Evolutionary conservation across 805 yeast species (phyloP).

Genomic region (Yamadazyma insecticola): DNA sequence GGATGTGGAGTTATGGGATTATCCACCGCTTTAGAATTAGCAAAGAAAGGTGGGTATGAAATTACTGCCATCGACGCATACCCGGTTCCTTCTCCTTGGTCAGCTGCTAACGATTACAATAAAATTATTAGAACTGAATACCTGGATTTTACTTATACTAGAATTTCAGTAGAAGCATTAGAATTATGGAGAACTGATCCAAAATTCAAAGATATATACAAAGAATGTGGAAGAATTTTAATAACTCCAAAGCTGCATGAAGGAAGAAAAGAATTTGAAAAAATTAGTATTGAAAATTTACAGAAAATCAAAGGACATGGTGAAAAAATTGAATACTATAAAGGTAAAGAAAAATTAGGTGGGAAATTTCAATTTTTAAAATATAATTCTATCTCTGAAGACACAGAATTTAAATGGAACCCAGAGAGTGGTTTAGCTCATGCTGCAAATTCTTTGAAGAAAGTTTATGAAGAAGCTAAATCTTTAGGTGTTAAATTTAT

Average conservation of each 20-base stretch:
- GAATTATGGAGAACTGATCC: conserved; percentile 33
- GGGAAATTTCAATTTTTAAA: conserved; percentile 14
- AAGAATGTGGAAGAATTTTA: conserved; percentile 40
- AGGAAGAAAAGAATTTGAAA: conserved; percentile 37
- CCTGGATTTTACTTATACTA: conserved; percentile 36
- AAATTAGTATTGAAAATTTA: conserved; percentile 30
- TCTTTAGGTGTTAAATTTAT: conserved; percentile 10
- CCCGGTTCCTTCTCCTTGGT: conserved; percentile 40
- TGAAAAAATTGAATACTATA: conserved; percentile 19
- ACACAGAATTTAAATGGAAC: conserved; percentile 19
- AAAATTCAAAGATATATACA: conserved; percentile 25
- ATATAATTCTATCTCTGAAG: conserved; percentile 9
- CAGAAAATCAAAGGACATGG: conserved; percentile 16
- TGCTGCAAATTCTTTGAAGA: conserved; percentile 33
- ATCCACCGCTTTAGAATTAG: conserved; percentile 13
- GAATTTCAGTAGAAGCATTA: conserved; percentile 43
- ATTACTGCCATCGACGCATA: conserved; percentile 19
- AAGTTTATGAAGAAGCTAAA: conserved; percentile 17
- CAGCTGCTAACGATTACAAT: conserved; percentile 47
- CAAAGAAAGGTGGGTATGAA: conserved; percentile 8
- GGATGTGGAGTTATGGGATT: conserved; percentile 16
- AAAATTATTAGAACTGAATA: conserved; percentile 48
- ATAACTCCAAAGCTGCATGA: conserved; percentile 23
- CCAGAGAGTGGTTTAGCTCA: conserved; percentile 41
- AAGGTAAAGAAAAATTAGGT: conserved; percentile 23